Evolutionary conservation across 768 basidiomycete genomes (phyloP).

Genomic region (Pleurotus platypus): DNA sequence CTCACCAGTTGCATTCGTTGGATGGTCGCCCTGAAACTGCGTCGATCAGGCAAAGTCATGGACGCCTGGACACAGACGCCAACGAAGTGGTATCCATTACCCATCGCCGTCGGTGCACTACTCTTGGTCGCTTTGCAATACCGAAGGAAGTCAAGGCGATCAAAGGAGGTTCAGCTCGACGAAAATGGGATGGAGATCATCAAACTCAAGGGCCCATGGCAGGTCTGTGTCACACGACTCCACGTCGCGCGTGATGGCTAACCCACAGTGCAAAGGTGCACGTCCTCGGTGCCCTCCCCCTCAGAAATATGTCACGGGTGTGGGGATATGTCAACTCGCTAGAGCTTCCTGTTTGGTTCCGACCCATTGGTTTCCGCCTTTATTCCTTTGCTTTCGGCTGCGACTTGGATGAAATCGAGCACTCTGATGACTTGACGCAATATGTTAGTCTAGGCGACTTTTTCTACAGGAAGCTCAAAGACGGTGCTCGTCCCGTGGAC

Average conservation of each 20-base stretch:
- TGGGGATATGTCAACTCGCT: conserved; percentile 97
- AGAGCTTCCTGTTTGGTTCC: conserved; percentile 90
- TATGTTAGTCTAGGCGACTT: conserved; percentile 93
- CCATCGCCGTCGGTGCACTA: conserved; percentile 86
- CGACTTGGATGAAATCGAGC: conserved; percentile 89
- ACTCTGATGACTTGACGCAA: conserved; percentile 57
- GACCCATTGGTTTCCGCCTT: conserved; percentile 84
- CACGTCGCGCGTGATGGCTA: background rate
- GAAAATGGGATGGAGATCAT: conserved; percentile 82
- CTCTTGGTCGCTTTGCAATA: conserved; percentile 79
- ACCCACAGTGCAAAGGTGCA: conserved; percentile 60
- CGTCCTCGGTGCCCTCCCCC: conserved; percentile 90
- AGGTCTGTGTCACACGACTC: conserved; percentile 48
- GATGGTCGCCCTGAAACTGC: no score
- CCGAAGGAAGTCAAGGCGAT: conserved; percentile 49
- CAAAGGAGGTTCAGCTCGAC: conserved; percentile 71
- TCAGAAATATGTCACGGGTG: conserved; percentile 91
- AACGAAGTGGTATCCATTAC: conserved; percentile 94
- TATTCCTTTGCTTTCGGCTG: conserved; percentile 92
- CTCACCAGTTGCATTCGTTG: background rate
- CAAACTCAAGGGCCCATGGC: conserved; percentile 87
- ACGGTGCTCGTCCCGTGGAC: conserved; percentile 78
- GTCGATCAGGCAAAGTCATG: conserved; percentile 54
- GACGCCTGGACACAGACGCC: conserved; percentile 84
- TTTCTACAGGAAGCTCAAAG: conserved; percentile 87